Base-by-base conservation (phyloP, 306 rosid species). In the Sicyos baderoa region DNA sequence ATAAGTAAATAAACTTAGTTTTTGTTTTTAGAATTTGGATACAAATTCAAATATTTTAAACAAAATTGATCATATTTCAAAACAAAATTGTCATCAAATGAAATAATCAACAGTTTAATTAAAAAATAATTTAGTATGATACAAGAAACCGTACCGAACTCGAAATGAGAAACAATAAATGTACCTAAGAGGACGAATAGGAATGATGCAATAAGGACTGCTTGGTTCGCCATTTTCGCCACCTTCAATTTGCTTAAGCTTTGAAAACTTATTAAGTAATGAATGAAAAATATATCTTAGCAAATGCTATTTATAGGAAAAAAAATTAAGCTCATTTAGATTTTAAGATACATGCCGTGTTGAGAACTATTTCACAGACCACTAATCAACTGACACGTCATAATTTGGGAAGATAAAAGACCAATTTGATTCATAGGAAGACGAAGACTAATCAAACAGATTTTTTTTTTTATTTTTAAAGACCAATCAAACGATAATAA, bases 351-450 rank as follows among this genome's bases (percentile, higher is more conserved):
- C 18, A 4, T 19, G 70, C 54, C 70, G 70, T 64, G 54, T 5
- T 11, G 70, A 19, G 15, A 64, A 64, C 53, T 44, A 64, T 44
- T 19, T 44, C 29, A 64, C 54, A 64, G 54, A 44, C 70, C 35
- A 18, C 48, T 64, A 18, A 64, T 2, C 0, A 64, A 19, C 19
- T 6, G 19, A 21, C 70, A 44, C 37, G 70, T 64, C 9, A 7
- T 64, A 5, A 19, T 64, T 19, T n/a, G 35, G 6, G 35, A 29
- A 42, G 22, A 7, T 8, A 61, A 35, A 35, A 4, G 1, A 35
- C 42, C 42, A 35, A 60, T 2, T 49, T 32, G 50, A 42, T 4
- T 35, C 21, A 61, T 17, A 14, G 44, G 1, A 6, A 29, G 2
- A 58, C 13, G 4, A 61, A 32, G 68, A 32, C 68, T n/a, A 61